A percentile compares a stretch with the other conserved stretches of the same genome.
phyloP scores from a whole-genome alignment of 495 filamentous ascomycete species.

The Penicillium salamii region DNA sequence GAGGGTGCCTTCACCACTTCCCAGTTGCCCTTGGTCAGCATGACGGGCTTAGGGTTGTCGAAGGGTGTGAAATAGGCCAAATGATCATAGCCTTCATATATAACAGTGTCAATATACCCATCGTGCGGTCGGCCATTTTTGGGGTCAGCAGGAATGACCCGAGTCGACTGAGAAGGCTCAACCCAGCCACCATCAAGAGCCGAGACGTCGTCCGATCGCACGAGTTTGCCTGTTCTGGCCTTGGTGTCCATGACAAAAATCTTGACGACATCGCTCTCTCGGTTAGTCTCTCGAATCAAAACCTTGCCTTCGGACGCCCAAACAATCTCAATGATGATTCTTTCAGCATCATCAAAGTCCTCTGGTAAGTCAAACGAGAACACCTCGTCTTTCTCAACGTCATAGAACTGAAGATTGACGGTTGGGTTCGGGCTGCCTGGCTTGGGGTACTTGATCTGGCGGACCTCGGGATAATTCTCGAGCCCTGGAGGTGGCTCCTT shows the following conservation, averaged over 20 bases:
- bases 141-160: conserved; percentile 82
- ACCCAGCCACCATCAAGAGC: conserved; percentile 94
- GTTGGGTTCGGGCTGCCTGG: conserved; percentile 90
- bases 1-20: conserved; percentile 89
- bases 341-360: conserved; percentile 75
- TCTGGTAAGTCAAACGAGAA: conserved; percentile 76
- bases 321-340: conserved; percentile 87
- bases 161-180: conserved; percentile 84
- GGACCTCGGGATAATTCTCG: conserved; percentile 86
- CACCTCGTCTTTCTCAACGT: conserved; percentile 71
- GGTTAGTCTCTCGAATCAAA: conserved; percentile 85
- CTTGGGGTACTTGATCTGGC: conserved; percentile 96
- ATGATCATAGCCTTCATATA: conserved; percentile 85
- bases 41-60: conserved; percentile 72
- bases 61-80: conserved; percentile 93
- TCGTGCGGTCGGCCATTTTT: conserved; percentile 71
- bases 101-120: conserved; percentile 90
- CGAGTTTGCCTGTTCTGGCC: conserved; percentile 70
- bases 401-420: conserved; percentile 85
- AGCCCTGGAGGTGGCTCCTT: conserved; percentile 65
- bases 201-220: conserved; percentile 73
- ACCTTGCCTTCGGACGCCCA: conserved; percentile 82
- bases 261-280: conserved; percentile 86
- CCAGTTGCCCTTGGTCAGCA: conserved; percentile 88
- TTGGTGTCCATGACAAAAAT: conserved; percentile 83